Percentiles rank a stretch among this genome's conserved stretches.
Evolutionary conservation across 139 green algal genomes (phyloP).

Genomic region (Chlorella sp.): DNA sequence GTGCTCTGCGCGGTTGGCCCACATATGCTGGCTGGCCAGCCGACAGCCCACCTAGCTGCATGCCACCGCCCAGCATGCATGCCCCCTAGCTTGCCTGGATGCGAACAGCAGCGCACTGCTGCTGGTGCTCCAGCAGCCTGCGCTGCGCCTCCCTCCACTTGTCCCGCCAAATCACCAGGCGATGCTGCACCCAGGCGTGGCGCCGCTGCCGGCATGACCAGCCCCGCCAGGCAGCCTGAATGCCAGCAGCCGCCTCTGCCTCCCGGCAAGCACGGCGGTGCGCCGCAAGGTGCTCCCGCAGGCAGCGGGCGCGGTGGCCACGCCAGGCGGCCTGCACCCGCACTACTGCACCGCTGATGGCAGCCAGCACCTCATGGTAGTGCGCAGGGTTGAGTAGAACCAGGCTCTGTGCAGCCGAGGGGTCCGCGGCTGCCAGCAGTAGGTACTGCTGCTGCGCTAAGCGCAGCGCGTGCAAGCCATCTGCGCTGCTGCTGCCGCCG

Average conservation of each 20-base stretch:
- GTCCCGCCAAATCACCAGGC: constrained; percentile 16
- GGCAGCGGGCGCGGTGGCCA: neutral
- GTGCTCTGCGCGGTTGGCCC: too few relatives aligned
- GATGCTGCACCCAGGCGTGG: neutral
- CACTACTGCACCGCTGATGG: neutral
- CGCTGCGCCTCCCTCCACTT: constrained; percentile 17
- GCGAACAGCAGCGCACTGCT: neutral
- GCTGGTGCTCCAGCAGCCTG: neutral
- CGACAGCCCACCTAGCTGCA: neutral
- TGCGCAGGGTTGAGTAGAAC: neutral
- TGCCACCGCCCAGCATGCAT: neutral
- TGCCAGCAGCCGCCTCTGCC: neutral
- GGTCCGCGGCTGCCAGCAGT: neutral
- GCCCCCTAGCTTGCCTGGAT: neutral
- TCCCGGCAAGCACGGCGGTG: neutral
- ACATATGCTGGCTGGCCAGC: neutral
- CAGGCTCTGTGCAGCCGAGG: neutral
- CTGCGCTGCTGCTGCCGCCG: neutral
- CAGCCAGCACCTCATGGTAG: neutral
- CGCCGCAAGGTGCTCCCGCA: neutral
- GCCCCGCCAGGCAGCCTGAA: constrained; percentile 32
- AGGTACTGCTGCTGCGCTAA: constrained; percentile 7
- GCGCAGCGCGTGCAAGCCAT: neutral
- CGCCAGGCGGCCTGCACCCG: constrained; percentile 15
- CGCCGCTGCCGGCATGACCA: neutral